These are phyloP conservation scores for Alliaria petiolata DNA, from an alignment of 345 rosid genomes.

Conservation along the genomic window DNA sequence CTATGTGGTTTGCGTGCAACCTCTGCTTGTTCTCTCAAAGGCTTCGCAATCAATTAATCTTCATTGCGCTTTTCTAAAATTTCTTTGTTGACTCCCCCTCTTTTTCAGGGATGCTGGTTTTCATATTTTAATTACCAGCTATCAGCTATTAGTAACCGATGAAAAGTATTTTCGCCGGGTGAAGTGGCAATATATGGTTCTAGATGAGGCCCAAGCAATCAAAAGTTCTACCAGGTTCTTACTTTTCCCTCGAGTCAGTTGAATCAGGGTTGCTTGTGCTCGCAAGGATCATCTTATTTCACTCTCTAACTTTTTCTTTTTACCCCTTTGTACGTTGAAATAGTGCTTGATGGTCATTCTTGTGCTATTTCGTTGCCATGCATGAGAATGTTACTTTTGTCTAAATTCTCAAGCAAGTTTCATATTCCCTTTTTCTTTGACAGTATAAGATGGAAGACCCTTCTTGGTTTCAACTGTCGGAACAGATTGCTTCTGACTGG, in stretches of 20 bases:
- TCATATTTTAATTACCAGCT: conserved; percentile 97
- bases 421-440: conserved; percentile 15
- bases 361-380: background rate
- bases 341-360: background rate
- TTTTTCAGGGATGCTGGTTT: conserved; percentile 91
- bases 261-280: conserved; percentile 3
- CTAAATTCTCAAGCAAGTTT: conserved; percentile 12
- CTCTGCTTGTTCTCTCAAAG: background rate
- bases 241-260: conserved; percentile 3
- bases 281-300: background rate
- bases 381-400: background rate
- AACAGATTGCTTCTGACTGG: conserved; percentile 99
- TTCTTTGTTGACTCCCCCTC: conserved; percentile 10
- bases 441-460: conserved; percentile 99
- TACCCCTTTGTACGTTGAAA: background rate
- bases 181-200: conserved; percentile 99
- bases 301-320: background rate
- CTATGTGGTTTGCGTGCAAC: background rate
- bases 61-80: conserved; percentile 7
- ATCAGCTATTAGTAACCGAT: conserved; percentile 87
- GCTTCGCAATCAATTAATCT: background rate
- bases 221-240: conserved; percentile 87
- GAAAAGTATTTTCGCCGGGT: conserved; percentile 96
- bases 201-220: conserved; percentile 99
- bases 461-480: conserved; percentile 96